Base-by-base conservation (phyloP, 228 moss, liverwort and hornwort species). In the Sphagnum magellanicum region DNA sequence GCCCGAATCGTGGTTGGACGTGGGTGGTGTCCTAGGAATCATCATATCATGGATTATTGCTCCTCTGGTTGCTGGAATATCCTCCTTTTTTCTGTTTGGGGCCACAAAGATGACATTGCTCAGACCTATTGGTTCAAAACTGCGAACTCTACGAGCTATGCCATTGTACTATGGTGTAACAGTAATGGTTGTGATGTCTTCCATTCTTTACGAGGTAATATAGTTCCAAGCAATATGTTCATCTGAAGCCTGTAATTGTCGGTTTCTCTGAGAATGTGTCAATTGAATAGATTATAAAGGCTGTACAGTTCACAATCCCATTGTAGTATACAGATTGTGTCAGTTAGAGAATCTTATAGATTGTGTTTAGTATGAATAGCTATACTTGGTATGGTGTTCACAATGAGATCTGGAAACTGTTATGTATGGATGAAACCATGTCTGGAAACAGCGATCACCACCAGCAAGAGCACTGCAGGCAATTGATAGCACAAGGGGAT, bases 111-210 rank as follows among this genome's bases (percentile, higher is more conserved):
- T 65, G 59, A 47, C 61, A 13, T 60, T 78, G 48, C 70, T 78
- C 9, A 51, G 67, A 51, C 51, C 78, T 60, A 12, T 52, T 15
- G 60, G 67, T 12, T 51, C 64, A 13, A 60, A 65, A 64, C 60
- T 62, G 60, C 69, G 74, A 15, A 67, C 51, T 5, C 48, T 74
- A 70, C 57, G 78, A 61, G 74, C 74, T 50, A 63, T 78, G 68
- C 74, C 78, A 51, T 16, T 78, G 47, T 78, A 74, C 51, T 78
- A 74, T 67, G 74, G 74, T 5, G 60, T 78, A 9, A 74, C 74
- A 13, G 70, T 74, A 47, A 49, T 65, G 5, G 51, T 66, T 59
- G 57, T 78, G 47, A 53, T 74, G 8, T 74, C 70, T 16, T 78
- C 72, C 66, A 61, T 78, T 7, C 55, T 71, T 14, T 71, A 78